A percentile compares a stretch with the other conserved stretches of the same genome.
Conservation (phyloP, 1,284 basidiomycete genomes). For the Marasmius tenuissimus region DNA sequence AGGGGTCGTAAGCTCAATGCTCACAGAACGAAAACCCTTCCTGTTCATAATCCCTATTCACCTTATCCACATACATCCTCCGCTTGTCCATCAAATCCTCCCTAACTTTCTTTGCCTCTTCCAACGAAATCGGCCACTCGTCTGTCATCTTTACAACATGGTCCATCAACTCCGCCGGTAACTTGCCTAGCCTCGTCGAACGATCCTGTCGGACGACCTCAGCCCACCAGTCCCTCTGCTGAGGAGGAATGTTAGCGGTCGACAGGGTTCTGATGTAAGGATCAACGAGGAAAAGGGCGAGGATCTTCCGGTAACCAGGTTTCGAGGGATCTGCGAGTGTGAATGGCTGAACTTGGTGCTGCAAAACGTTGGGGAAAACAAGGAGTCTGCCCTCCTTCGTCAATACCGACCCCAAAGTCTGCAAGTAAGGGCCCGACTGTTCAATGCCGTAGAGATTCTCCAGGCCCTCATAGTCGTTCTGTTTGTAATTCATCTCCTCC, state of each 20-base stretch:
- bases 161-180: conserved; percentile 22
- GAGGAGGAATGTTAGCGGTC: conserved; percentile 43
- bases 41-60: not conserved
- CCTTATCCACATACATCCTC: conserved; percentile 7
- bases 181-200: not conserved
- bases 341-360: conserved; percentile 44
- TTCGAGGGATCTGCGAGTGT: conserved; percentile 38
- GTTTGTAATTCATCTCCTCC: conserved; percentile 18
- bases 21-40: not conserved
- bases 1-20: no score
- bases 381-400: not conserved
- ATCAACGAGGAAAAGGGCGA: conserved; percentile 51
- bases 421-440: not conserved
- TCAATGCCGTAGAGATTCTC: conserved; percentile 24
- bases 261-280: conserved; percentile 42
- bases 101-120: conserved; percentile 28
- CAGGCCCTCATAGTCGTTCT: conserved; percentile 29
- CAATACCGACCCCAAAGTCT: conserved; percentile 19
- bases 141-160: conserved; percentile 21
- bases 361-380: conserved; percentile 41
- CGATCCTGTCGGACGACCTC: conserved; percentile 11
- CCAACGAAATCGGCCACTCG: conserved; percentile 20
- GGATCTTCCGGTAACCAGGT: conserved; percentile 48
- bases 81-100: conserved; percentile 31
- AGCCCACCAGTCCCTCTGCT: conserved; percentile 37